A percentile compares a stretch with the other conserved stretches of the same genome.
Evolutionary conservation across 805 yeast genomes (phyloP).

Genomic region (Candida pseudoglaebosa): DNA sequence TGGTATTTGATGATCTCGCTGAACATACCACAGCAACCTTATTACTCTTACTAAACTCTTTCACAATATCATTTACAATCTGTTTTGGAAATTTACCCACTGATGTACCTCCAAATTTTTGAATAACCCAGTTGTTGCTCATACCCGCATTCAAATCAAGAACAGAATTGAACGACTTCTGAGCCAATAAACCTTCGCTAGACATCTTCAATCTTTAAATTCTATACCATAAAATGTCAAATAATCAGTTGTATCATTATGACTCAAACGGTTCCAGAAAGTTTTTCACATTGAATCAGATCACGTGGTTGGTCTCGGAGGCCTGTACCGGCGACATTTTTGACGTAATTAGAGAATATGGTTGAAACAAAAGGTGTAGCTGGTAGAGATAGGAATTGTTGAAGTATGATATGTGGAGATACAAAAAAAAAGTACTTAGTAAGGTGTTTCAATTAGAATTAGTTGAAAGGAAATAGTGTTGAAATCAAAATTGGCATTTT

Average conservation of each 20-base stretch:
- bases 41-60: constrained; percentile 52
- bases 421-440: too few species aligned
- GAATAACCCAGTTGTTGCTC: constrained; percentile 46
- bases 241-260: neutral
- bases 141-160: constrained; percentile 27
- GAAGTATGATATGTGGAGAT: too few species aligned
- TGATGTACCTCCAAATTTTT: constrained; percentile 95
- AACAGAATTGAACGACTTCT: constrained; percentile 37
- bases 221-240: neutral
- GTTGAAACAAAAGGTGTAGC: too few species aligned
- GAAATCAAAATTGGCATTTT: too few species aligned
- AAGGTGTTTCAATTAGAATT: too few species aligned
- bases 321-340: too few species aligned
- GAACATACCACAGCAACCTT: constrained; percentile 94
- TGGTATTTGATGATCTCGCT: constrained; percentile 87
- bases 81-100: constrained; percentile 91
- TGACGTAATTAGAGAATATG: too few species aligned
- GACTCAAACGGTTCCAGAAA: constrained; percentile 1
- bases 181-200: constrained; percentile 2
- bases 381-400: too few species aligned
- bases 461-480: too few species aligned
- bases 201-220: neutral
- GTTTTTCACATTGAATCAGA: neutral
- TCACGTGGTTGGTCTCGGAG: constrained; percentile 2
- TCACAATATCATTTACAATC: constrained; percentile 82